Conservation (phyloP, 164 flowering plant genomes). For the Dillenia turbinata region DNA sequence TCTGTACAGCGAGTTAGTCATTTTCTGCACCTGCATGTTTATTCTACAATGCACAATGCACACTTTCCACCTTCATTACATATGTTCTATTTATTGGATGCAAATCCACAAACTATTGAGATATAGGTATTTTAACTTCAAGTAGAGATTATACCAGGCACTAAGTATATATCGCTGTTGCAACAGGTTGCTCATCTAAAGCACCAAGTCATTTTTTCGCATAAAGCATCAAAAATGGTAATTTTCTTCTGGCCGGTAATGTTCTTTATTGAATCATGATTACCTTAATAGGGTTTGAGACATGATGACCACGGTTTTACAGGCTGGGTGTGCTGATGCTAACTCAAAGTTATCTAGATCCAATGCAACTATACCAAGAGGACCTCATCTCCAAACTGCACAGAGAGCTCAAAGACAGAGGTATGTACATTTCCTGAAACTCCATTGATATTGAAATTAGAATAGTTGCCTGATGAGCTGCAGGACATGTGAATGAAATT, state of each 20-base stretch:
- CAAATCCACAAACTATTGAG: background rate
- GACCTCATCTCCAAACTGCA: slow-evolving; percentile 83
- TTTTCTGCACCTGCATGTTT: background rate
- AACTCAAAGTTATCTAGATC: too few relatives aligned
- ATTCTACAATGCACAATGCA: background rate
- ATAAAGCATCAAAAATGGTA: slow-evolving; percentile 41
- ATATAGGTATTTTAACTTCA: background rate
- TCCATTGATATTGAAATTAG: too few relatives aligned
- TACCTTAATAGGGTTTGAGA: too few relatives aligned
- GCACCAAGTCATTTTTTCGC: slow-evolving; percentile 32
- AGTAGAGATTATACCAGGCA: background rate
- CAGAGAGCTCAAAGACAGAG: slow-evolving; percentile 64
- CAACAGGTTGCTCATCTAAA: slow-evolving; percentile 40
- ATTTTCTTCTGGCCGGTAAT: background rate
- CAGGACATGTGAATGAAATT: background rate
- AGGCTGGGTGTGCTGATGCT: too few relatives aligned
- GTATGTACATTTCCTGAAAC: slow-evolving; percentile 17
- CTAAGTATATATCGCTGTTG: background rate
- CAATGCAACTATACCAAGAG: slow-evolving; percentile 61
- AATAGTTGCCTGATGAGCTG: too few relatives aligned
- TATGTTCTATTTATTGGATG: too few relatives aligned
- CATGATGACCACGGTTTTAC: too few relatives aligned
- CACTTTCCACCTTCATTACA: background rate
- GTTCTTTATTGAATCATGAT: too few relatives aligned
- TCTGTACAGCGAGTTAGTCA: too few relatives aligned